Evolutionary conservation across 768 basidiomycete genomes (phyloP), one percentile per base, ranked within the genome.

Genomic region (Piloderma croceum): DNA sequence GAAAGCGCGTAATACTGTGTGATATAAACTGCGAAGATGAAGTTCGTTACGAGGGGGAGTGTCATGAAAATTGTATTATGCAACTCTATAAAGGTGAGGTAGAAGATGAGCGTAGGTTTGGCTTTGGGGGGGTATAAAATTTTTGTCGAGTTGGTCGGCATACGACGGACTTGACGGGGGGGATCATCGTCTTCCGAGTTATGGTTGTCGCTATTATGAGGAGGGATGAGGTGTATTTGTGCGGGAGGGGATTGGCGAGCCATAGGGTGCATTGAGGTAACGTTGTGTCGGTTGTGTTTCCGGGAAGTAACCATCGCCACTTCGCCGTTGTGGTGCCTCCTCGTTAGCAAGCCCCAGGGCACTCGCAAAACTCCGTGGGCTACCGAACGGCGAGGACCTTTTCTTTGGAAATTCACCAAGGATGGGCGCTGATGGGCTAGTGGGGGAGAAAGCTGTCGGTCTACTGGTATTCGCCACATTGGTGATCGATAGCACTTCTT

Each of bases 351-450:
- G 48, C 10, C 69, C 71, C 32, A 79, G 66, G 7, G 76, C 72
- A 42, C 66, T 68, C 7, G 75, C 72, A 43, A 77, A 63, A 17
- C 65, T 67, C 31, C 67, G 68, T 3, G 75, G 71, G 44, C 69
- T 76, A 17, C 68, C 70, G 46, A 75, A 75, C 4, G 73, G 65
- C 18, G 70, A 68, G 6, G 59, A 50, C 25, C 66, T 64, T 51
- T 67, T 73, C 51, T 65, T 66, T 20, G 66, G 59, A 46, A 80
- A 74, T 39, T 81, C 73, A 12, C 81, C 80, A 3, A 82, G 61
- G 44, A 83, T 80, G 18, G 77, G 77, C 41, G 72, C 73, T 43
- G 71, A 68, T 34, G 70, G 61, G 36, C 65, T 61, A 33, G 76
- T 54, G 6, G 76, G 70, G 1, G 71, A 60, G 31, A 65, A 68